These are phyloP conservation scores for Phytophthora vignae DNA, from an alignment of 352 stramenopile species.

Conservation along the genomic window DNA sequence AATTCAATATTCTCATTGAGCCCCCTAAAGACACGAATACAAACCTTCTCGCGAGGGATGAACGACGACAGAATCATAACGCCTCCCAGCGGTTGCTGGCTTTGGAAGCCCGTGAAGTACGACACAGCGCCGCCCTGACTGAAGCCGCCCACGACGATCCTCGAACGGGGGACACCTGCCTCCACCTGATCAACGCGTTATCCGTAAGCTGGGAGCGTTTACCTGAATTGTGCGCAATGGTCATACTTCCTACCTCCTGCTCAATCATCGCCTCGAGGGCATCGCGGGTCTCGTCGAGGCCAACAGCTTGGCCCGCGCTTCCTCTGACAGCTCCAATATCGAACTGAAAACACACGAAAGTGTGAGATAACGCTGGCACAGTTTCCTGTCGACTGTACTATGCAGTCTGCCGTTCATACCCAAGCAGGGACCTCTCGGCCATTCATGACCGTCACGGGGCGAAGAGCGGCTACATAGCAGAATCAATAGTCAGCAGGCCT, in stretches of 20 bases:
- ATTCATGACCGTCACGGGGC: conserved; percentile 94
- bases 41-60: conserved; percentile 31
- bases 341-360: neutral
- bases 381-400: no score
- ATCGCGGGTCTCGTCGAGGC: conserved; percentile 18
- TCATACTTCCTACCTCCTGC: conserved; percentile 4
- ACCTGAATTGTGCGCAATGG: no score
- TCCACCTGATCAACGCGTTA: conserved; percentile 30
- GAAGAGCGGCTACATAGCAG: conserved; percentile 61
- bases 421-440: conserved; percentile 93
- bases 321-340: neutral
- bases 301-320: conserved; percentile 1
- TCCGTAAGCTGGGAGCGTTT: no score
- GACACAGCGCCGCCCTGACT: conserved; percentile 93
- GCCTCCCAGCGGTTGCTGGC: conserved; percentile 67
- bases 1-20: neutral
- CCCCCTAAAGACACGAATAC: neutral
- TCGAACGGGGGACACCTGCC: conserved; percentile 78
- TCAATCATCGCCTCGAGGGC: conserved; percentile 16
- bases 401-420: conserved; percentile 39
- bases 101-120: conserved; percentile 81
- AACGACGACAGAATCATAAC: conserved; percentile 77
- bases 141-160: conserved; percentile 95
- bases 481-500: neutral
- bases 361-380: neutral